These are phyloP conservation scores for Botryotinia calthae DNA, from an alignment of 2,329 filamentous ascomycete species.

Conservation along the genomic window DNA sequence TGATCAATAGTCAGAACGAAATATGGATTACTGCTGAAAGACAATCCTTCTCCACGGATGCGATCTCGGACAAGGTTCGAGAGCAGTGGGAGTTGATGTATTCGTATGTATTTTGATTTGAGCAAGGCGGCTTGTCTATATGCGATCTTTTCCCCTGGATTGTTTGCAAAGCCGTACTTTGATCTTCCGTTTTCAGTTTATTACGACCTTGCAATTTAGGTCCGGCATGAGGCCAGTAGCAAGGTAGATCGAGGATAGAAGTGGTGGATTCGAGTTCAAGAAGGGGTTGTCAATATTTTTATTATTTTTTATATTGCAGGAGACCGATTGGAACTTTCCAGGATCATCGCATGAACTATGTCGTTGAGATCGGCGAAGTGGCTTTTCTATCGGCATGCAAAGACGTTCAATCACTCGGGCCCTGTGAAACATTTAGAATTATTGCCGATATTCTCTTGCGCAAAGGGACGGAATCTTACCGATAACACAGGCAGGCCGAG, in stretches of 20 bases:
- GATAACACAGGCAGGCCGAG: background rate
- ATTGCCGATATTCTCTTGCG: background rate
- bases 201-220: no score
- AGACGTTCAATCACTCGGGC: background rate
- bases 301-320: no score
- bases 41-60: background rate
- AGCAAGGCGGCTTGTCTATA: background rate
- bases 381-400: background rate
- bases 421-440: background rate
- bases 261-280: no score
- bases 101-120: background rate
- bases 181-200: background rate
- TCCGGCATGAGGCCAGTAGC: no score
- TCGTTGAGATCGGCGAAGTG: background rate
- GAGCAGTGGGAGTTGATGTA: background rate
- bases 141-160: background rate
- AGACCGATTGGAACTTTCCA: background rate
- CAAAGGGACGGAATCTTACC: background rate
- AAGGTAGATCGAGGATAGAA: no score
- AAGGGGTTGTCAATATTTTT: accelerated
- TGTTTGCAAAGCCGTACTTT: no score
- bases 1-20: background rate
- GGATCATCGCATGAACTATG: background rate
- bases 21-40: background rate
- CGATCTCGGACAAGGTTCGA: background rate